Percentiles rank a stretch among this genome's conserved stretches.
These are phyloP conservation scores for Boletus rufocinnamomeus DNA, from an alignment of 768 basidiomycete genomes.

Conservation along the genomic window DNA sequence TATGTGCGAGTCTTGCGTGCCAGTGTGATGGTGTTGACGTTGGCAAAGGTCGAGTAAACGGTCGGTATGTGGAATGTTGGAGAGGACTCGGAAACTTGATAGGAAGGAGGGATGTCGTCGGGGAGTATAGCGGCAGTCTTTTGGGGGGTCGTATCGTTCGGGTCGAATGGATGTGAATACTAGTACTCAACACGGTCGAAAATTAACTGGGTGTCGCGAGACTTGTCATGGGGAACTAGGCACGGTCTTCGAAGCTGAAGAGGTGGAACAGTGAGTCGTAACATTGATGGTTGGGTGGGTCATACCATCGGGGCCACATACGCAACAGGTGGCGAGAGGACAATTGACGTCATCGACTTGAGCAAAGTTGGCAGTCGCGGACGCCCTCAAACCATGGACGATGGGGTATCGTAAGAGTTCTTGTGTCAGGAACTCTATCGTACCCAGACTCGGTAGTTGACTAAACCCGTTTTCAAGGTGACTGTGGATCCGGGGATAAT, in stretches of 20 bases:
- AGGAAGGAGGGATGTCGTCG: too few species aligned
- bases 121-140: too few species aligned
- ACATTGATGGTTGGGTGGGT: background rate
- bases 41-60: background rate
- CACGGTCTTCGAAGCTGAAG: background rate
- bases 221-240: background rate
- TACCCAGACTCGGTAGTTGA: background rate
- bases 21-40: background rate
- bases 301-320: background rate
- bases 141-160: background rate
- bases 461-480: too few species aligned
- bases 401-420: background rate
- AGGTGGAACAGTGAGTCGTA: background rate
- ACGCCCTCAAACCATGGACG: too few species aligned
- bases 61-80: background rate
- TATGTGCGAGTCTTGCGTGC: conserved; percentile 1
- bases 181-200: background rate
- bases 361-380: background rate
- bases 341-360: background rate
- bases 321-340: background rate
- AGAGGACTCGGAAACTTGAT: too few species aligned
- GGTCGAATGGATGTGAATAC: background rate
- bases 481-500: background rate
- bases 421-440: background rate
- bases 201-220: background rate